A percentile compares a stretch with the other conserved stretches of the same genome.
Conservation (phyloP, 768 basidiomycete species). For the Kwoniella sp. region DNA sequence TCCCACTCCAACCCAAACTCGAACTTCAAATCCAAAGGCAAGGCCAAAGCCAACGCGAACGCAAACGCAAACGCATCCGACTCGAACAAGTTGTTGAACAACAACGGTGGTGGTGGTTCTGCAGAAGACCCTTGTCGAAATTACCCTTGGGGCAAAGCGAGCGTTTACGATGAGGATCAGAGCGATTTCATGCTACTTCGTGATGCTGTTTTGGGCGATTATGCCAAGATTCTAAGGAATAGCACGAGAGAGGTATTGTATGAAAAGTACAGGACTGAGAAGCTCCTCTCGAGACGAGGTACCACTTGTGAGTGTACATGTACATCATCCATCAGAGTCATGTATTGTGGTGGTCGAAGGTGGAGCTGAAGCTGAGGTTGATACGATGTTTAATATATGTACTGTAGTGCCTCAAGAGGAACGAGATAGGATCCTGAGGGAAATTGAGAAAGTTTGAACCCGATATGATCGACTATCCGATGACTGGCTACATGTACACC, state of each 20-base stretch:
- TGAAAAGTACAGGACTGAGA: conserved; percentile 47
- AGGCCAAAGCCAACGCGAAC: background rate
- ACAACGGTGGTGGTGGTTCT: no score
- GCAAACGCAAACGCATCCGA: no score
- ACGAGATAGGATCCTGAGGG: background rate
- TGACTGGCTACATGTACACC: no score
- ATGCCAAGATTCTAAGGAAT: conserved; percentile 81
- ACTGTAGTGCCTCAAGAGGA: background rate
- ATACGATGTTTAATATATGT: no score
- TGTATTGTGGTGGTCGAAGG: no score
- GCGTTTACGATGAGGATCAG: conserved; percentile 80
- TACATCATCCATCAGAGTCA: no score
- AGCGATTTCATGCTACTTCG: conserved; percentile 85
- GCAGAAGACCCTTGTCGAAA: conserved; percentile 57
- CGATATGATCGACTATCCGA: no score
- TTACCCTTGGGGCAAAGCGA: conserved; percentile 85
- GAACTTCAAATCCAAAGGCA: background rate
- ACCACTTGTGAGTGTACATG: background rate
- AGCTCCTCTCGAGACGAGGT: conserved; percentile 17
- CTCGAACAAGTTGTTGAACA: no score
- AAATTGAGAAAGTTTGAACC: background rate
- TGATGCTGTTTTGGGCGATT: conserved; percentile 79
- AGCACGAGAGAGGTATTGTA: conserved; percentile 79
- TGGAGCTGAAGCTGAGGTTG: no score
- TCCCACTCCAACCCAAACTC: background rate